Evolutionary conservation across 805 yeast species (phyloP), one percentile per base, ranked within the genome.

Genomic region (Saturnispora galanensis): DNA sequence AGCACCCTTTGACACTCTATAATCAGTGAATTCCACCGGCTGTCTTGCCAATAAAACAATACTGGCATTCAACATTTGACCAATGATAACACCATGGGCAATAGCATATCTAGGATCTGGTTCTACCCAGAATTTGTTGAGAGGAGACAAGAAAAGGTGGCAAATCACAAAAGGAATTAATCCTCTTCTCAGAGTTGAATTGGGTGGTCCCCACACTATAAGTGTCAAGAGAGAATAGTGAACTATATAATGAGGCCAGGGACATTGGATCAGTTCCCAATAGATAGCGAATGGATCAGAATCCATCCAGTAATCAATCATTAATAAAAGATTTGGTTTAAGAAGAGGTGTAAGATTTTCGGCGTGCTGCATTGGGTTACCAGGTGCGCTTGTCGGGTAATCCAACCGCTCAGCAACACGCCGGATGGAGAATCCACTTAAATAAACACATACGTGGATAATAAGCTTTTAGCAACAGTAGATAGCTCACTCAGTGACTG

Each of bases 21-120:
- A 47, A 41, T 44, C 47, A 2, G 47, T 47, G 8, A 21, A 26
- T 32, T 48, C 50, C 12, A 35, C 21, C 2, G 42, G 46, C 16
- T 17, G n/a, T 10, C 37, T 21, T 37, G 28, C n/a, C 13, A 48
- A 16, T 5, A 48, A 26, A 11, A 38, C 45, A 10, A 42, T 5
- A 1, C 48, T 42, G 18, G 46, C 26, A 31, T 30, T 42, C 3
- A 37, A 31, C 4, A 34, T 10, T 15, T 45, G 47, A 5, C 10
- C 8, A 1, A 42, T n/a, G 7, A 36, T 31, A 9, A 45, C 11
- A 9, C 42, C 31, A 15, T 48, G 48, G 2, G 29, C 7, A 2
- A 47, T 18, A 8, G 6, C 15, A 7, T 39, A 41, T 16, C 44
- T 9, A 12, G 33, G 10, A 36, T 38, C 43, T 11, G 39, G 30